Percentiles rank a stretch among this genome's conserved stretches.
phyloP scores from a whole-genome alignment of 2,329 filamentous ascomycete species.

The Exophiala phaeomuriformis region DNA sequence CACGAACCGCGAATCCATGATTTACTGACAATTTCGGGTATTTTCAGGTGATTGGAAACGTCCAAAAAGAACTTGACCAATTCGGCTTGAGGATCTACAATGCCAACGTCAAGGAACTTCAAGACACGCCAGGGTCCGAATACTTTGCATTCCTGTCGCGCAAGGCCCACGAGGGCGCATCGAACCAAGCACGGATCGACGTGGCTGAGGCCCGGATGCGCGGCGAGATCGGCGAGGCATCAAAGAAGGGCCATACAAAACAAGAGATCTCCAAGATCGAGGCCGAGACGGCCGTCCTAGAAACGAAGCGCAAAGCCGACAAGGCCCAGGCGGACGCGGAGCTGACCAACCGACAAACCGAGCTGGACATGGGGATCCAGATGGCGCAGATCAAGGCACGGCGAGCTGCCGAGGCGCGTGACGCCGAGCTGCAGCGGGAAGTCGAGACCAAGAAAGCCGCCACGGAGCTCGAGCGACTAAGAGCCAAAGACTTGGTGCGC shows the following conservation, averaged over 20 bases:
- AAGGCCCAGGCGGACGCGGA: constrained; percentile 71
- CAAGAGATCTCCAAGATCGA: constrained; percentile 84
- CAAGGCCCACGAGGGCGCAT: constrained; percentile 78
- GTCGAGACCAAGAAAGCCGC: constrained; percentile 71
- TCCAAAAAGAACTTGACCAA: constrained; percentile 70
- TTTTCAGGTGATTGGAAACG: constrained; percentile 59
- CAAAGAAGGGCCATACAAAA: constrained; percentile 72
- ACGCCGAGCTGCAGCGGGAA: constrained; percentile 71
- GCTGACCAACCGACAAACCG: constrained; percentile 64
- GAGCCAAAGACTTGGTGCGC: constrained; percentile 70
- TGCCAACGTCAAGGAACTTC: constrained; percentile 77
- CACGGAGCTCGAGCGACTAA: constrained; percentile 72
- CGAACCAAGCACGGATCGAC: constrained; percentile 65
- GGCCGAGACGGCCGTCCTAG: constrained; percentile 73
- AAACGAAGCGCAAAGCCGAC: constrained; percentile 77
- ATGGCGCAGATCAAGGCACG: constrained; percentile 67
- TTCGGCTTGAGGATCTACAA: constrained; percentile 68
- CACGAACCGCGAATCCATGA: not conserved
- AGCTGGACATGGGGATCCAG: constrained; percentile 65
- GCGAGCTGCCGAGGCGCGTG: constrained; percentile 64
- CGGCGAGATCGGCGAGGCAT: constrained; percentile 59
- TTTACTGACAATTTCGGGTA: too few relatives aligned
- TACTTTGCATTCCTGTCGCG: constrained; percentile 77
- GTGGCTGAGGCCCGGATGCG: constrained; percentile 54
- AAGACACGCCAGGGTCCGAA: constrained; percentile 70